Percentiles rank a stretch among this genome's conserved stretches.
phyloP scores from a whole-genome alignment of 2,329 filamentous ascomycete genomes.

The Colletotrichum chrysophilum region DNA sequence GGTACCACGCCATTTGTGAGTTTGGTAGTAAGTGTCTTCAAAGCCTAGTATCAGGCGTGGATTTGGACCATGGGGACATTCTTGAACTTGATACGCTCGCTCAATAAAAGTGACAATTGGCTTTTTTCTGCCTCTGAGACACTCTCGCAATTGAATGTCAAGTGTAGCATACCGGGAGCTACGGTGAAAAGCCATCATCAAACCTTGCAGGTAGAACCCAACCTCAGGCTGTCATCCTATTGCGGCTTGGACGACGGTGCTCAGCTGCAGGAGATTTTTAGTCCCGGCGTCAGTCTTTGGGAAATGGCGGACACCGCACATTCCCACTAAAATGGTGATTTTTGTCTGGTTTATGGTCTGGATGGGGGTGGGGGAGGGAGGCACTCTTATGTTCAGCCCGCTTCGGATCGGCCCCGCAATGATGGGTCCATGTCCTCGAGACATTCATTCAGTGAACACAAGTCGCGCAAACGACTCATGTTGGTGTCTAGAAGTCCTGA shows the following conservation, averaged over 20 bases:
- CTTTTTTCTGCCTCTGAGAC: neutral
- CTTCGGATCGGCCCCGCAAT: neutral
- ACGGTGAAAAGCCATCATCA: neutral
- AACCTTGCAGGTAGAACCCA: neutral
- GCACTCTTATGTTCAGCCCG: too few relatives aligned
- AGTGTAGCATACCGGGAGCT: neutral
- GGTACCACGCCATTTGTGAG: neutral
- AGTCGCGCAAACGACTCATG: neutral
- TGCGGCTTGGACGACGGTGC: too few relatives aligned
- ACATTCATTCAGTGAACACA: neutral
- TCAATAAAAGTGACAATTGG: neutral
- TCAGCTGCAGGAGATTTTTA: fast-evolving
- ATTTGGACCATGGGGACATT: neutral
- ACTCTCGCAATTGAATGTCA: fast-evolving
- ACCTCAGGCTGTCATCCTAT: too few relatives aligned
- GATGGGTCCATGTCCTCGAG: neutral
- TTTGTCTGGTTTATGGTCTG: too few relatives aligned
- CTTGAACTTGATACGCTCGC: neutral
- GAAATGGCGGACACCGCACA: too few relatives aligned
- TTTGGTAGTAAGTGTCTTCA: neutral
- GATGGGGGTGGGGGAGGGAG: too few relatives aligned
- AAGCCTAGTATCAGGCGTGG: neutral
- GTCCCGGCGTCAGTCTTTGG: too few relatives aligned
- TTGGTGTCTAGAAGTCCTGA: neutral
- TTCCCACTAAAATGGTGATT: too few relatives aligned